Conservation (phyloP, 495 filamentous ascomycete genomes). For the Tuber umbilicatum region DNA sequence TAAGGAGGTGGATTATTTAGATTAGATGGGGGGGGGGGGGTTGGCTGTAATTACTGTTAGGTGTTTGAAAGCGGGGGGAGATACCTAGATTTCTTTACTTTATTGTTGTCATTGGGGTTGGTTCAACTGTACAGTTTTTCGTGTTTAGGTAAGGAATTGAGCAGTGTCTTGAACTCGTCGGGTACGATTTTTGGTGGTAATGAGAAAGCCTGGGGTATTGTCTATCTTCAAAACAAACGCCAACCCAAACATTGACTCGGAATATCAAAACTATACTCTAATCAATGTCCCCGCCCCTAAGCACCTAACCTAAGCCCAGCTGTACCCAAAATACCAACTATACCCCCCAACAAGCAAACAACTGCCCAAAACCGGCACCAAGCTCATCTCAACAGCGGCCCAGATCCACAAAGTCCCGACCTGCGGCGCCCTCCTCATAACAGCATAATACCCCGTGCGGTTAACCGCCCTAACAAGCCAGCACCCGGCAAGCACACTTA, state of each 20-base stretch:
- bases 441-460: conserved; percentile 66
- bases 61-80: neutral
- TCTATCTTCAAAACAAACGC: neutral
- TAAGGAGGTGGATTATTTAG: conserved; percentile 37
- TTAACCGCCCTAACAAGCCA: conserved; percentile 79
- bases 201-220: neutral
- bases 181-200: neutral
- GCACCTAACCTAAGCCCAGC: conserved; percentile 28
- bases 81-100: neutral
- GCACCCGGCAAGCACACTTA: conserved; percentile 56
- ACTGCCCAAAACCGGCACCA: conserved; percentile 58
- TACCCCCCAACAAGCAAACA: conserved; percentile 56
- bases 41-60: neutral
- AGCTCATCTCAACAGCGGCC: conserved; percentile 80
- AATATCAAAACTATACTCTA: neutral
- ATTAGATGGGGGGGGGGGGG: conserved; percentile 11
- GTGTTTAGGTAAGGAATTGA: neutral
- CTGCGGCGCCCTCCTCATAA: conserved; percentile 87
- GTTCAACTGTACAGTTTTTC: neutral
- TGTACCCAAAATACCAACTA: conserved; percentile 68
- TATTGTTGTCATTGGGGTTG: neutral
- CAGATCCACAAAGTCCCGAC: conserved; percentile 92
- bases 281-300: neutral
- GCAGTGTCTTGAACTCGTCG: neutral
- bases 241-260: neutral